Conservation (phyloP, 768 basidiomycete genomes). For the Albatrellus ellisii region DNA sequence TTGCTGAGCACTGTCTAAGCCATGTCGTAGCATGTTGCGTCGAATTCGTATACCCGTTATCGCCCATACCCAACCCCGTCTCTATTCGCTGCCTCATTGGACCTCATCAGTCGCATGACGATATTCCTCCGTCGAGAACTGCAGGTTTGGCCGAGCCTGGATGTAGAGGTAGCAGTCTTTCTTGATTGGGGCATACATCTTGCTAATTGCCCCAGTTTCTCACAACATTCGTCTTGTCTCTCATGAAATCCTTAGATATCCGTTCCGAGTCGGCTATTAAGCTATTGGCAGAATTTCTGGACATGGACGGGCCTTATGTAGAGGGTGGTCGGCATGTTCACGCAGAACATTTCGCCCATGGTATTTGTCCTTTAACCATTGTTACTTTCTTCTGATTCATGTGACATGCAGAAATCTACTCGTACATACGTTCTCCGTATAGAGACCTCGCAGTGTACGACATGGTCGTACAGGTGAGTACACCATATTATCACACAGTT, state of each 20-base stretch:
- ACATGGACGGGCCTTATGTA: slow-evolving; percentile 49
- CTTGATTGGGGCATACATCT: background rate
- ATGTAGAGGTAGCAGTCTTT: slow-evolving; percentile 57
- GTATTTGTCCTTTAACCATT: slow-evolving; percentile 28
- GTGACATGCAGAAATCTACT: slow-evolving; percentile 62
- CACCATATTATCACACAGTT: background rate
- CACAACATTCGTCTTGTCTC: slow-evolving; percentile 74
- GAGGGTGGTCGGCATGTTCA: slow-evolving; percentile 48
- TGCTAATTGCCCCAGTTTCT: slow-evolving; percentile 45
- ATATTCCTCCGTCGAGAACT: slow-evolving; percentile 77
- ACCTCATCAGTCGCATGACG: slow-evolving; percentile 63
- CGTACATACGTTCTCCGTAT: slow-evolving; percentile 80
- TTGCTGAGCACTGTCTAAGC: slow-evolving; percentile 3
- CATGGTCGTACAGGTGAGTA: slow-evolving; percentile 56
- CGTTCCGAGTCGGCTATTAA: slow-evolving; percentile 82
- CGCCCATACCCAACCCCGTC: slow-evolving; percentile 82
- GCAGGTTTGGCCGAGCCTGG: slow-evolving; percentile 78
- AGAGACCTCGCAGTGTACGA: slow-evolving; percentile 79
- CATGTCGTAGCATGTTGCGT: slow-evolving; percentile 67
- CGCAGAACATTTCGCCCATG: slow-evolving; percentile 92
- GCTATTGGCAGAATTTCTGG: slow-evolving; percentile 77
- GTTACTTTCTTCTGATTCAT: background rate
- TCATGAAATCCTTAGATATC: slow-evolving; percentile 90
- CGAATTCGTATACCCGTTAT: slow-evolving; percentile 75
- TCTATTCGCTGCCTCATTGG: slow-evolving; percentile 68